Conservation (phyloP, 2,329 filamentous ascomycete genomes). For the Trichoderma polysporum region DNA sequence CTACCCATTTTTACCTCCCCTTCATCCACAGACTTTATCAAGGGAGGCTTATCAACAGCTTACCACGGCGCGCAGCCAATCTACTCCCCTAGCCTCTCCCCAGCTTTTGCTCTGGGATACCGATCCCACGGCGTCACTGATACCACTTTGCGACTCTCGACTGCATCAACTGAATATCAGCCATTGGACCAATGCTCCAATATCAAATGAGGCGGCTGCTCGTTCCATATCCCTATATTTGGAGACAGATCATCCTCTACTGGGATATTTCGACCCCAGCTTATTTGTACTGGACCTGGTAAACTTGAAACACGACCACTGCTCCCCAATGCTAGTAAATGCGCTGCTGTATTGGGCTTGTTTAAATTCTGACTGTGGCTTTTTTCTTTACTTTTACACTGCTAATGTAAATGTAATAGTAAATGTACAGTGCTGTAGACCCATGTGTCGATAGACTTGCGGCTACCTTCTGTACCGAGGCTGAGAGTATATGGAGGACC, state of each 20-base stretch:
- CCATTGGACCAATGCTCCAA: conserved; percentile 36
- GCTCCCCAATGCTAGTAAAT: conserved; percentile 36
- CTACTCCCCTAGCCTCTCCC: not conserved
- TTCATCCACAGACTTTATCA: not conserved
- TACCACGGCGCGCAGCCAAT: not conserved
- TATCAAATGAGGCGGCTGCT: conserved; percentile 33
- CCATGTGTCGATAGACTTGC: conserved; percentile 23
- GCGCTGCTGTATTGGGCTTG: conserved; percentile 37
- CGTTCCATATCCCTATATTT: conserved; percentile 39
- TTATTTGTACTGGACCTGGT: conserved; percentile 39
- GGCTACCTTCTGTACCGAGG: conserved; percentile 28
- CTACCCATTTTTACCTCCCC: not conserved
- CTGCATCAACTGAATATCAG: not conserved
- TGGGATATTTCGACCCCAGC: conserved; percentile 38
- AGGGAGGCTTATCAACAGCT: not conserved
- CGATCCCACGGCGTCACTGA: not conserved
- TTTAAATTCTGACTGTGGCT: conserved; percentile 27
- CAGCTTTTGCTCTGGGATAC: not conserved
- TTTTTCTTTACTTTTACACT: not conserved
- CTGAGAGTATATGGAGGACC: conserved; percentile 29
- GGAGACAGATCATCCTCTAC: conserved; percentile 39
- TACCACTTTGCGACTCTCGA: not conserved
- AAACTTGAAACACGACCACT: conserved; percentile 25
- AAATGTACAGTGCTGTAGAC: conserved; percentile 38
- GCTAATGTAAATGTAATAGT: conserved; percentile 28